A percentile compares a stretch with the other conserved stretches of the same genome.
Conservation (phyloP, 164 flowering plant species). For the Tetrastigma voinierianum region DNA sequence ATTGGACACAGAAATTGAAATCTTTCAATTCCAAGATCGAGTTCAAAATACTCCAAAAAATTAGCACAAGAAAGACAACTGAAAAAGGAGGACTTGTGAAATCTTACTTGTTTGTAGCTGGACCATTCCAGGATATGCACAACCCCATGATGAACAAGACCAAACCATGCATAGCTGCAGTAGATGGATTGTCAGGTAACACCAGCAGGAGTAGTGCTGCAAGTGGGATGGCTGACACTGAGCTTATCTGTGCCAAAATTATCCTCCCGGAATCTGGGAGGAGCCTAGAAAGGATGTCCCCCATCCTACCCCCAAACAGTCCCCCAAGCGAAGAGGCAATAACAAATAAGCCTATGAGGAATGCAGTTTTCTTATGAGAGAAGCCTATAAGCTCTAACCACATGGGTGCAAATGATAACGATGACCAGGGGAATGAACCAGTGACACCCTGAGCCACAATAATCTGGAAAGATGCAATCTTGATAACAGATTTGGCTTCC, state of each 20-base stretch:
- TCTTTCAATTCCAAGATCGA: not conserved
- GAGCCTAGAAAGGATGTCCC: slow-evolving; percentile 64
- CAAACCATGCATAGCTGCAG: slow-evolving; percentile 54
- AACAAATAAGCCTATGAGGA: slow-evolving; percentile 58
- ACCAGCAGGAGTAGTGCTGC: slow-evolving; percentile 68
- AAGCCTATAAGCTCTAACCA: slow-evolving; percentile 93
- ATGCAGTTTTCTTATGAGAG: slow-evolving; percentile 71
- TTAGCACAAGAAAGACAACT: not conserved
- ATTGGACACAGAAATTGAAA: too few relatives aligned
- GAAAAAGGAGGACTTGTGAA: slow-evolving; percentile 6
- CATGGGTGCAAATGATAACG: slow-evolving; percentile 88
- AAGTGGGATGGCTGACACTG: slow-evolving; percentile 84
- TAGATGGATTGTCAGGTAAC: slow-evolving; percentile 71
- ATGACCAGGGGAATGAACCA: slow-evolving; percentile 95
- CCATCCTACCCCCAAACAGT: slow-evolving; percentile 86
- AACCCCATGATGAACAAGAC: slow-evolving; percentile 68
- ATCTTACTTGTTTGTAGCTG: slow-evolving; percentile 91
- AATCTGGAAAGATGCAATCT: slow-evolving; percentile 77
- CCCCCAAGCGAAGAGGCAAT: slow-evolving; percentile 77
- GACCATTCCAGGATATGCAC: slow-evolving; percentile 82
- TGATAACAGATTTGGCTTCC: slow-evolving; percentile 78
- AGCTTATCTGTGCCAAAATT: slow-evolving; percentile 79
- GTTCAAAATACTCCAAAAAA: not conserved
- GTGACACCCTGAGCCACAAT: slow-evolving; percentile 90
- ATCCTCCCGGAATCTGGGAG: slow-evolving; percentile 91